phyloP scores from a whole-genome alignment of 805 yeast genomes.

The Candida ascalaphidarum region DNA sequence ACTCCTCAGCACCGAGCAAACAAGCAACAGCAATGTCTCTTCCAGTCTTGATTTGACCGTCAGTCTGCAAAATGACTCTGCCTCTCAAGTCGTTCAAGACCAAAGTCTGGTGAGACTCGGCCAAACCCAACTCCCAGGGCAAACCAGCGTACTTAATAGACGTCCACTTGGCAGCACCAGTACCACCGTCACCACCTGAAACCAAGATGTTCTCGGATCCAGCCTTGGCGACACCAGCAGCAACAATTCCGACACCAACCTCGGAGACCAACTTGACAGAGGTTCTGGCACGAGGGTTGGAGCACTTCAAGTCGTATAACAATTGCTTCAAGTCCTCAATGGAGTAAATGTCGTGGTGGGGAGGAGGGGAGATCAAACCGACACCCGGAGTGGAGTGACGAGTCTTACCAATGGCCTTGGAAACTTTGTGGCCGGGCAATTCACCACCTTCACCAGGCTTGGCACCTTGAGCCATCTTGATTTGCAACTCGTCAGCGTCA shows the following conservation, averaged over 20 bases:
- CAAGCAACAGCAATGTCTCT: slow-evolving; percentile 96
- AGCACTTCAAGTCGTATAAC: slow-evolving; percentile 91
- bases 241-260: slow-evolving; percentile 98
- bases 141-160: slow-evolving; percentile 95
- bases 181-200: slow-evolving; percentile 99
- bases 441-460: slow-evolving; percentile 99
- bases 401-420: slow-evolving; percentile 81
- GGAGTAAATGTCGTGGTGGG: slow-evolving; percentile 97
- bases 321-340: slow-evolving; percentile 96
- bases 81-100: slow-evolving; percentile 95
- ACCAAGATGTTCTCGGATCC: slow-evolving; percentile 94
- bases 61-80: slow-evolving; percentile 93
- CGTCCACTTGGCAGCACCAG: slow-evolving; percentile 98
- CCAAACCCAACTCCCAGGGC: slow-evolving; percentile 98
- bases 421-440: slow-evolving; percentile 89
- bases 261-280: slow-evolving; percentile 95
- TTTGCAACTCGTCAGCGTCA: slow-evolving; percentile 96
- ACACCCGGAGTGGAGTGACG: slow-evolving; percentile 96
- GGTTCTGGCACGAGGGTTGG: slow-evolving; percentile 95
- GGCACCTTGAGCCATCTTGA: slow-evolving; percentile 99
- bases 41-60: slow-evolving; percentile 96
- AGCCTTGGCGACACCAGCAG: slow-evolving; percentile 98
- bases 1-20: slow-evolving; percentile 94
- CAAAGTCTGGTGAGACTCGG: slow-evolving; percentile 96
- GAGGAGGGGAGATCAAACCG: slow-evolving; percentile 96